Evolutionary conservation across 2,329 filamentous ascomycete species (phyloP).

Genomic region (Dothiorella sarmentorum): DNA sequence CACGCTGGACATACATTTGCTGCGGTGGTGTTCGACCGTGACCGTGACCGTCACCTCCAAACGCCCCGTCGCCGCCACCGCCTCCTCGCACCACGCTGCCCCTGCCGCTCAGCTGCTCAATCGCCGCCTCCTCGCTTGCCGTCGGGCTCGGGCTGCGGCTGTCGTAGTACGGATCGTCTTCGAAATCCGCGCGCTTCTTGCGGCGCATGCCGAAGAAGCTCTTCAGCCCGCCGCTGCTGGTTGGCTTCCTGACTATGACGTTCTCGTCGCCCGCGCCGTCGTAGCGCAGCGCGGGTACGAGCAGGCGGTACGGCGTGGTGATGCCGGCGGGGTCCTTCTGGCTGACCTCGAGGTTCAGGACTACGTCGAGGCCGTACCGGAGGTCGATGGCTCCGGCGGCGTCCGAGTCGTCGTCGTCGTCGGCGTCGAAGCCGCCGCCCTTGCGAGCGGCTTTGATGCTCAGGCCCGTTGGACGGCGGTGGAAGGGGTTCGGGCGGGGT

Average conservation of each 20-base stretch:
- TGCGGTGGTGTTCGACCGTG: background rate
- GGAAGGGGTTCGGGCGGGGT: conserved; percentile 39
- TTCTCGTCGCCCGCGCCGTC: conserved; percentile 29
- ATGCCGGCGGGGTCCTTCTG: conserved; percentile 81
- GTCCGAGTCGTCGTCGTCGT: conserved; percentile 18
- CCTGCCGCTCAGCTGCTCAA: background rate
- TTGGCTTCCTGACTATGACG: conserved; percentile 9
- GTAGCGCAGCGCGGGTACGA: conserved; percentile 72
- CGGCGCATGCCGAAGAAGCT: background rate
- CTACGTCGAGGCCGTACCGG: conserved; percentile 80
- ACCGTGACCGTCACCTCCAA: background rate
- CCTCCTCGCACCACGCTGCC: background rate
- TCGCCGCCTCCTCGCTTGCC: background rate
- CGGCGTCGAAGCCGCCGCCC: conserved; percentile 20
- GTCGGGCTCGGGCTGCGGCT: conserved; percentile 3
- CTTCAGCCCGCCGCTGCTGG: background rate
- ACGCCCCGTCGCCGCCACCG: background rate
- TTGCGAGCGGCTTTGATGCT: conserved; percentile 39
- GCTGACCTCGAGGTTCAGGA: conserved; percentile 84
- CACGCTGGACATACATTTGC: background rate
- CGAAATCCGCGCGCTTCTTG: background rate
- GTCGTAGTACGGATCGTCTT: background rate
- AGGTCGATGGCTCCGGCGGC: conserved; percentile 60
- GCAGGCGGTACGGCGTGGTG: conserved; percentile 79
- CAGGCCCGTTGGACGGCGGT: conserved; percentile 43